Evolutionary conservation across 129 eudicot genomes (phyloP).

Genomic region (Lactuca saligna): DNA sequence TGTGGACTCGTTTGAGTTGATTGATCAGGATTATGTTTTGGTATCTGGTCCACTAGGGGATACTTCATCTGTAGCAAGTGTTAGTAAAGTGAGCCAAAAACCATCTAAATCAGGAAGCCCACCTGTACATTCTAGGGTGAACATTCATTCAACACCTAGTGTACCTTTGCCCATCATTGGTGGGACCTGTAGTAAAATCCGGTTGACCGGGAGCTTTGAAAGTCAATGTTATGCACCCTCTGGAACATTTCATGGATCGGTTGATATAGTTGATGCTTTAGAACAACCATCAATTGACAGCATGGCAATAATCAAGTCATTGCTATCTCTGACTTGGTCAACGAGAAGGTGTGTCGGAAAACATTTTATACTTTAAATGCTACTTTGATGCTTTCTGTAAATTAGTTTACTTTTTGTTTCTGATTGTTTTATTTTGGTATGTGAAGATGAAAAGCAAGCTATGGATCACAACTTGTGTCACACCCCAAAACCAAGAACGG

Average conservation of each 20-base stretch:
- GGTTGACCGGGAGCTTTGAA: conserved; percentile 50
- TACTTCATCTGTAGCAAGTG: conserved; percentile 56
- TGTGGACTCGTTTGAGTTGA: conserved; percentile 61
- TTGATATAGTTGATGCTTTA: conserved; percentile 51
- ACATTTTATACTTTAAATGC: too few species aligned
- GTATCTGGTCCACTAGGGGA: conserved; percentile 74
- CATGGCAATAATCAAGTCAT: conserved; percentile 66
- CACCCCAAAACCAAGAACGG: too few species aligned
- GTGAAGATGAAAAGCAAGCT: too few species aligned
- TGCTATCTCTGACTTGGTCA: conserved; percentile 79
- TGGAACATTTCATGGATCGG: conserved; percentile 65
- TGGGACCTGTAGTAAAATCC: conserved; percentile 37
- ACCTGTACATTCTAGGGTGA: conserved; percentile 27
- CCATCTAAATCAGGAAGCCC: conserved; percentile 43
- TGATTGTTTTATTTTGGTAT: background rate
- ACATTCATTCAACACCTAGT: conserved; percentile 37
- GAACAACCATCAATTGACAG: conserved; percentile 78
- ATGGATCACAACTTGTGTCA: too few species aligned
- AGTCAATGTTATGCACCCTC: conserved; percentile 69
- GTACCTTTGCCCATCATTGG: conserved; percentile 58
- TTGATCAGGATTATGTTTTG: conserved; percentile 85
- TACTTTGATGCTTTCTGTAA: background rate
- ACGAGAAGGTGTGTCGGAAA: conserved; percentile 56
- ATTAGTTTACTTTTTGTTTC: background rate
- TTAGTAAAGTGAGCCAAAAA: conserved; percentile 40